These are phyloP conservation scores for Beauveria brongniartii DNA, from an alignment of 2,329 filamentous ascomycete species.

Conservation along the genomic window DNA sequence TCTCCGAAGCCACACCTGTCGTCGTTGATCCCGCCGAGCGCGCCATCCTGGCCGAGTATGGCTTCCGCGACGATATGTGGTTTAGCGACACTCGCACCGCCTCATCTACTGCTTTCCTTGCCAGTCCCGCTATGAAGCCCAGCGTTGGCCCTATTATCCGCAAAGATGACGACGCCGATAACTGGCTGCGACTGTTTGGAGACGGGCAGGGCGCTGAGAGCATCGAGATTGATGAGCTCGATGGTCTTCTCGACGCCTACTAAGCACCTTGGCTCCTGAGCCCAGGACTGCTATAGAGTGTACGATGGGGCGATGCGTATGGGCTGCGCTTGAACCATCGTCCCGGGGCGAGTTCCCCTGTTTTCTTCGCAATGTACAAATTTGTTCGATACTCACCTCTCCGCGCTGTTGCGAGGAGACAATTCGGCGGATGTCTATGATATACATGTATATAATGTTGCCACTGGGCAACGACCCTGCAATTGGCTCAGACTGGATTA, in stretches of 20 bases:
- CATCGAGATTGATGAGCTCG: constrained; percentile 87
- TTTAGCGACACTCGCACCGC: constrained; percentile 39
- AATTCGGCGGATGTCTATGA: constrained; percentile 21
- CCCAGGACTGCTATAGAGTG: constrained; percentile 10
- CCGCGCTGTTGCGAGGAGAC: background rate
- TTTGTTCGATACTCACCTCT: constrained; percentile 7
- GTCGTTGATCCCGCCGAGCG: constrained; percentile 24
- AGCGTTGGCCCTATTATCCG: constrained; percentile 21
- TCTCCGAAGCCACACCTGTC: constrained; percentile 34
- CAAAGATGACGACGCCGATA: constrained; percentile 31
- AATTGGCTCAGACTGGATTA: constrained; percentile 10
- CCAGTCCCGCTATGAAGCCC: constrained; percentile 45
- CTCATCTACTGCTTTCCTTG: constrained; percentile 36
- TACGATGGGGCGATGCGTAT: constrained; percentile 13
- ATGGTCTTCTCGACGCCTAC: constrained; percentile 73
- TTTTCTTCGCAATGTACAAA: constrained; percentile 7
- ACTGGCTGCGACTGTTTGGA: constrained; percentile 36
- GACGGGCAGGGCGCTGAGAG: constrained; percentile 74
- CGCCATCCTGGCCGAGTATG: constrained; percentile 24
- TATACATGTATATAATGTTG: constrained; percentile 24
- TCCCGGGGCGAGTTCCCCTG: constrained; percentile 1
- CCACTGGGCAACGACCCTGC: constrained; percentile 4
- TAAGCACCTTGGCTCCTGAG: constrained; percentile 29
- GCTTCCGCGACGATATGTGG: constrained; percentile 41
- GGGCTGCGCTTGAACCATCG: constrained; percentile 13